These are phyloP conservation scores for Phragmites australis DNA, from an alignment of 176 grass and related monocot genomes.

Conservation along the genomic window DNA sequence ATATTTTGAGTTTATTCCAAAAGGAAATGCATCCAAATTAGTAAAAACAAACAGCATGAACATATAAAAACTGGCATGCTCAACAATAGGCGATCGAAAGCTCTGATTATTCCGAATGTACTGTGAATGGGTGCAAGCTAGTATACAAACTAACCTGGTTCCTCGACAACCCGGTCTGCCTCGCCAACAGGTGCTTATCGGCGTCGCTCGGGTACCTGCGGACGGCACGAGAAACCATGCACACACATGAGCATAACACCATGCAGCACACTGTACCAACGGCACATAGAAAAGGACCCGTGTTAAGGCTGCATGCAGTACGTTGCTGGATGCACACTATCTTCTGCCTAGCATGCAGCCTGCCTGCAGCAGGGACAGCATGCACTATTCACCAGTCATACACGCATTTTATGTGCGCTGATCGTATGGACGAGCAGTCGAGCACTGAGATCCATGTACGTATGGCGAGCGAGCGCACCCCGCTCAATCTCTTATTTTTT, in stretches of 20 bases:
- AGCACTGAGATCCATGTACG: constrained; percentile 17
- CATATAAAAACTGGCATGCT: neutral
- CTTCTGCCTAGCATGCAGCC: neutral
- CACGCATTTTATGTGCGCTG: constrained; percentile 34
- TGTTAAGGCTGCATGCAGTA: constrained; percentile 19
- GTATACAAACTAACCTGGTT: constrained; percentile 89
- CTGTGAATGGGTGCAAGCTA: constrained; percentile 2
- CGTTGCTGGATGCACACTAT: constrained; percentile 5
- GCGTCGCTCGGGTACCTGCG: constrained; percentile 98
- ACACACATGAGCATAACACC: neutral
- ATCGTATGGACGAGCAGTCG: neutral
- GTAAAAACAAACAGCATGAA: constrained; percentile 34
- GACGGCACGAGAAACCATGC: constrained; percentile 41
- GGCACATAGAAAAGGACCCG: constrained; percentile 10
- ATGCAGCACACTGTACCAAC: neutral
- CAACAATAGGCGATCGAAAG: constrained; percentile 14
- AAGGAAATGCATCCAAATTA: constrained; percentile 25
- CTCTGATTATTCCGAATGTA: neutral
- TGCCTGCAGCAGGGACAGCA: neutral
- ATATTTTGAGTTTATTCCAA: constrained; percentile 24
- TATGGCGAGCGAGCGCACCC: too few relatives aligned
- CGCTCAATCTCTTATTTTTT: too few relatives aligned
- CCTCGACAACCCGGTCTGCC: constrained; percentile 96
- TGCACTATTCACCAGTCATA: constrained; percentile 54
- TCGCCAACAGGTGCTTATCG: constrained; percentile 98